These are phyloP conservation scores for Emydomyces testavorans DNA, from an alignment of 2,329 filamentous ascomycete genomes.

Conservation along the genomic window DNA sequence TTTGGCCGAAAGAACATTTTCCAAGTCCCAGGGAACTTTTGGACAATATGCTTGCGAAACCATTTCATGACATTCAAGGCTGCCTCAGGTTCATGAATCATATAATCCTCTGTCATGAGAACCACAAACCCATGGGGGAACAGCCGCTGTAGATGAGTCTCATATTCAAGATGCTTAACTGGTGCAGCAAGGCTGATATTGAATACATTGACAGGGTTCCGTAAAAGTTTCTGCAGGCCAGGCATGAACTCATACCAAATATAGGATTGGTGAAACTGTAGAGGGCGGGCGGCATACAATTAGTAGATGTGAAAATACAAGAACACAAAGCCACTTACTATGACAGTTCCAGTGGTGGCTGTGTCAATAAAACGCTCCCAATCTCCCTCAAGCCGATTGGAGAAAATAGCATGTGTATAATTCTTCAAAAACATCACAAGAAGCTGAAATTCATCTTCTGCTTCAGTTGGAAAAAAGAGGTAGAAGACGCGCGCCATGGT, in stretches of 20 bases:
- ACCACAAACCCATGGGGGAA: slow-evolving; percentile 31
- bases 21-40: slow-evolving; percentile 23
- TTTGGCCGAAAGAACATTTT: slow-evolving; percentile 33
- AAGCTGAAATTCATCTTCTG: slow-evolving; percentile 20
- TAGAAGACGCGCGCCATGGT: slow-evolving; percentile 24
- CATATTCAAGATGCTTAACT: slow-evolving; percentile 19
- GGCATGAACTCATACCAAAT: slow-evolving; percentile 23
- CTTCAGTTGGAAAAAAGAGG: slow-evolving; percentile 25
- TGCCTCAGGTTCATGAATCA: slow-evolving; percentile 23
- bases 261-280: slow-evolving; percentile 31
- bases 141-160: slow-evolving; percentile 26
- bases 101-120: slow-evolving; percentile 34
- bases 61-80: slow-evolving; percentile 28
- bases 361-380: slow-evolving; percentile 29
- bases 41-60: slow-evolving; percentile 22
- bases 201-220: slow-evolving; percentile 26
- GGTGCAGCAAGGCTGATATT: slow-evolving; percentile 23
- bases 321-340: slow-evolving; percentile 23
- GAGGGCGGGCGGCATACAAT: not conserved
- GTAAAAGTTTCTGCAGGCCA: slow-evolving; percentile 20
- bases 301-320: not conserved
- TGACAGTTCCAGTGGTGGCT: slow-evolving; percentile 22
- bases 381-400: slow-evolving; percentile 24
- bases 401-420: slow-evolving; percentile 22
- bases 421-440: slow-evolving; percentile 21